Percentiles rank a stretch among this genome's conserved stretches.
Conservation (phyloP, 2,329 filamentous ascomycete genomes). For the Pseudogymnoascus sp. region DNA sequence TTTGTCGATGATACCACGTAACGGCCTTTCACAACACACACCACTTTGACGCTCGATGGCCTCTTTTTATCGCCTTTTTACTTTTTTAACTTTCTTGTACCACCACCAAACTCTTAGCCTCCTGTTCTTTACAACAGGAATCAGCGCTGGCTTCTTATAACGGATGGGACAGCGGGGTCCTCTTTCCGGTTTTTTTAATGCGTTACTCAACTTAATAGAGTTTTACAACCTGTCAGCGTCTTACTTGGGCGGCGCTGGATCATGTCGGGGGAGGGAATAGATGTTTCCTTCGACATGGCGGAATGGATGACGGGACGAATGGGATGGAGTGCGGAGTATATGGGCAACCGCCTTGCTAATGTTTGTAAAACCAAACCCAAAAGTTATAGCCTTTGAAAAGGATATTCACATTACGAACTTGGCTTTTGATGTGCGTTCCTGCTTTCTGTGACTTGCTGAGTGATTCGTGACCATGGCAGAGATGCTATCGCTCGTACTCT, state of each 20-base stretch:
- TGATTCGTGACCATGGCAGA: neutral
- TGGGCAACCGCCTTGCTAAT: slow-evolving; percentile 7
- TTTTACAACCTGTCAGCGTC: slow-evolving; percentile 3
- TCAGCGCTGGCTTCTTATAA: slow-evolving; percentile 1
- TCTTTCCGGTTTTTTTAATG: slow-evolving; percentile 4
- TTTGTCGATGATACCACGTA: slow-evolving; percentile 11
- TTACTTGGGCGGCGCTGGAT: slow-evolving; percentile 7
- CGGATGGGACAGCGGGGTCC: neutral
- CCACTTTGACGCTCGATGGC: slow-evolving; percentile 6
- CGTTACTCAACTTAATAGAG: slow-evolving; percentile 1
- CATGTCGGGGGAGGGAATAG: slow-evolving; percentile 1
- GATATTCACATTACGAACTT: neutral
- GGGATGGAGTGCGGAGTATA: slow-evolving; percentile 7
- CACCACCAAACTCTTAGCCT: slow-evolving; percentile 4
- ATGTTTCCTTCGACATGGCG: slow-evolving; percentile 3
- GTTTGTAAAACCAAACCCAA: slow-evolving; percentile 7
- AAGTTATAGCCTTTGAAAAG: slow-evolving; percentile 1
- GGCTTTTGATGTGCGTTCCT: neutral
- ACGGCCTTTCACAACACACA: slow-evolving; percentile 1
- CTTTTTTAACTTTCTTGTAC: slow-evolving; percentile 1
- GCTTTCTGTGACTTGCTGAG: neutral
- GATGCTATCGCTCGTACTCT: neutral
- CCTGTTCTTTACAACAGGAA: neutral
- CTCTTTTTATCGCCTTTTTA: neutral
- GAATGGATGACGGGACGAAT: slow-evolving; percentile 7